These are phyloP conservation scores for Entomortierella beljakovae DNA, from an alignment of 192 early-diverging fungal species.

Conservation along the genomic window DNA sequence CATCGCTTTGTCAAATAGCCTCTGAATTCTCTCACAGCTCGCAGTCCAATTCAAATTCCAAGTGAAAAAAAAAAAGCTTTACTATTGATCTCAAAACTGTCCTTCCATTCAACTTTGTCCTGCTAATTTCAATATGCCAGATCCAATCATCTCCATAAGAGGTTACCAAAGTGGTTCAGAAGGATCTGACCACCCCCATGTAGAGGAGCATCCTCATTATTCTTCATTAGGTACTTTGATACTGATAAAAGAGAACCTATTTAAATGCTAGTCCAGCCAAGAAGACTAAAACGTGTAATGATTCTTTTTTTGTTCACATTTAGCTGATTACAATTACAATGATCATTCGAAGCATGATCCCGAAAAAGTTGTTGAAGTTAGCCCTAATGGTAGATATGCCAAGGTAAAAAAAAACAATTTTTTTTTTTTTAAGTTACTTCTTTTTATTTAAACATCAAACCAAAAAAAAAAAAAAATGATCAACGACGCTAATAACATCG, in stretches of 20 bases:
- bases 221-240: conserved; percentile 30
- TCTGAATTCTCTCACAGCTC: conserved; percentile 1
- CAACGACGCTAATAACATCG: background rate
- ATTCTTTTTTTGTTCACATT: background rate
- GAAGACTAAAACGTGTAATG: background rate
- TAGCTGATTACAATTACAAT: conserved; percentile 56
- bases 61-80: too few species aligned
- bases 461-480: background rate
- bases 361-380: conserved; percentile 68
- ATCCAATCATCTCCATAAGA: conserved; percentile 33
- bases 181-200: conserved; percentile 47
- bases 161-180: conserved; percentile 35
- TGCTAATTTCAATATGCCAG: conserved; percentile 8
- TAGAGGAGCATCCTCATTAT: conserved; percentile 34
- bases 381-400: conserved; percentile 62
- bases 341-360: conserved; percentile 65
- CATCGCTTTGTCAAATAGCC: conserved; percentile 1
- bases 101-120: background rate
- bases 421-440: too few species aligned
- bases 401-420: conserved; percentile 58
- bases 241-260: background rate
- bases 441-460: background rate
- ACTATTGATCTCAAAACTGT: too few species aligned
- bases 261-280: background rate
- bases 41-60: conserved; percentile 17